phyloP scores from a whole-genome alignment of 495 filamentous ascomycete genomes.

The Penicillium paxilli region DNA sequence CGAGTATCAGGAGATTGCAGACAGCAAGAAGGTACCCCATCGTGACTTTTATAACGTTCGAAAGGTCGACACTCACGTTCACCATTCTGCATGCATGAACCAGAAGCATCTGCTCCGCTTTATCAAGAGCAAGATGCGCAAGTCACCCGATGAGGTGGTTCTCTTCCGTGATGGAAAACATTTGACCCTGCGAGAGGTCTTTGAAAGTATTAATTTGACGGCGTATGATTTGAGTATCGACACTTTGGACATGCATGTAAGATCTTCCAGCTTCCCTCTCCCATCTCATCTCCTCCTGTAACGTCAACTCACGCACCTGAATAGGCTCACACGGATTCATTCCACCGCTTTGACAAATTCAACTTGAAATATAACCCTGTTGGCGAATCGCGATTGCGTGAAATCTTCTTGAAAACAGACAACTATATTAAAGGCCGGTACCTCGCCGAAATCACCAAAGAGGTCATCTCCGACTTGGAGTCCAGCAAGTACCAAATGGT shows the following conservation, averaged over 20 bases:
- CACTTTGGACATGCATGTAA: constrained; percentile 95
- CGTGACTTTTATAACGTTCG: constrained; percentile 98
- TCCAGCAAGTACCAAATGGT: constrained; percentile 99
- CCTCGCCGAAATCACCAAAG: constrained; percentile 94
- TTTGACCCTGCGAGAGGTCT: constrained; percentile 88
- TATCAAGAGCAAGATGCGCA: constrained; percentile 99
- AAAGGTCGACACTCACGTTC: constrained; percentile 98
- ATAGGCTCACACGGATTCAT: constrained; percentile 90
- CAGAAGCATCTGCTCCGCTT: constrained; percentile 97
- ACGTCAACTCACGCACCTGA: not conserved
- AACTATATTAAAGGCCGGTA: constrained; percentile 96
- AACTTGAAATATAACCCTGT: constrained; percentile 99
- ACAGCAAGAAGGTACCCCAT: constrained; percentile 96
- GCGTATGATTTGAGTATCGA: constrained; percentile 98
- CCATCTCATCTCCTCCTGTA: not conserved
- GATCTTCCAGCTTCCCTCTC: not conserved
- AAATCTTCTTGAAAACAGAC: constrained; percentile 97
- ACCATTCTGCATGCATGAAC: constrained; percentile 99
- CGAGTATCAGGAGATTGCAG: constrained; percentile 95
- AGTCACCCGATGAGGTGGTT: constrained; percentile 89
- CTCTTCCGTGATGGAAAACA: constrained; percentile 91
- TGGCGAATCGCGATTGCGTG: constrained; percentile 89
- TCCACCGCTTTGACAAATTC: constrained; percentile 99
- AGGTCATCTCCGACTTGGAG: constrained; percentile 96
- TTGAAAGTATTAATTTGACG: constrained; percentile 94